Base-by-base conservation (phyloP, 164 flowering plant species). In the Kalanchoe fedtschenkoi region DNA sequence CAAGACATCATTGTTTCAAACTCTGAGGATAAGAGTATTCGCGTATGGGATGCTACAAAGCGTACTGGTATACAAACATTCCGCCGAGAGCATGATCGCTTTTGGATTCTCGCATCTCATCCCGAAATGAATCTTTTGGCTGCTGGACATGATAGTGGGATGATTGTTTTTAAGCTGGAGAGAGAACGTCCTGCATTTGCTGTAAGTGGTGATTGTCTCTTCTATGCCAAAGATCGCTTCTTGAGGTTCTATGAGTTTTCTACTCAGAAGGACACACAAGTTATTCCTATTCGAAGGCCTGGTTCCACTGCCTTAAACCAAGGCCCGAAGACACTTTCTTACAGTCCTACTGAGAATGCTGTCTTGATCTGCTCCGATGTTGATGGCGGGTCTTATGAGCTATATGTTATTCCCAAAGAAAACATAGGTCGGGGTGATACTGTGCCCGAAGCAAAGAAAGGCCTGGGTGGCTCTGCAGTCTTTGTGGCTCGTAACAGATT, bases 331-430 rank as follows among this genome's bases (percentile, higher is more conserved):
- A 82, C 90, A 22, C 82, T 91, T 58, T 88, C 95, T 6, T 87
- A 83, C 59, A 89, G 91, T 61, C 89, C 97, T n/a, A 82, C 88
- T 17, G 97, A 90, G 70, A 84, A 84, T 81, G 92, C 95, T 39
- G 76, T 87, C 15, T 86, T 91, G 32, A 58, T 91, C 24, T 88
- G 95, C 65, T 89, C 96, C 17, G 97, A 91, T 72, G 72, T 77
- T 30, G 97, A 91, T 68, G 96, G 96, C 6, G 97, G 96, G 22
- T 83, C 95, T 19, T 85, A 91, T 74, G 97, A 91, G 73, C 82
- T 91, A 60, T 85, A 82, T 70, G 63, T 76, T 41, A 64, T 88
- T 34, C 85, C 97, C 53, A 86, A 80, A 71, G 97, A 88, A 46
- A 75, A 77, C 71, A 63, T 71, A 62, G 79, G 85, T 17, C 76